phyloP scores from a whole-genome alignment of 2,329 filamentous ascomycete species.

The Exutisphaerella laricina region DNA sequence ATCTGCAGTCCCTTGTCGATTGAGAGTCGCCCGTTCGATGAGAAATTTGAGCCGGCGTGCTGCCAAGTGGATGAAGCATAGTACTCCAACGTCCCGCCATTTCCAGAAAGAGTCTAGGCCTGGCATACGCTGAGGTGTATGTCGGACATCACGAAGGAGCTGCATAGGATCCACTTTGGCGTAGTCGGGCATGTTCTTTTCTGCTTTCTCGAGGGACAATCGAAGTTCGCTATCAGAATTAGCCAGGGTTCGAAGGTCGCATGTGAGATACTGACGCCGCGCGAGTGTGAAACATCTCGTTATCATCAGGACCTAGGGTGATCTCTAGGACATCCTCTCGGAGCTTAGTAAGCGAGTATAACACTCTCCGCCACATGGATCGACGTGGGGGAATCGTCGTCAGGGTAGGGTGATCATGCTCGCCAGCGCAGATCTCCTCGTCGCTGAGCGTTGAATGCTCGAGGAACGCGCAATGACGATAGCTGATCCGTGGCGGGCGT shows the following conservation, averaged over 20 bases:
- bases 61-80: neutral
- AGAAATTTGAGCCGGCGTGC: neutral
- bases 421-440: neutral
- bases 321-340: neutral
- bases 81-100: neutral
- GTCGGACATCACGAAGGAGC: neutral
- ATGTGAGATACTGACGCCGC: neutral
- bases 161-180: neutral
- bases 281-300: neutral
- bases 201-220: neutral
- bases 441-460: neutral
- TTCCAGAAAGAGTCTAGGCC: neutral
- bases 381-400: neutral
- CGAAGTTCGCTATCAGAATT: neutral
- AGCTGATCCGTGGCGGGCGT: neutral
- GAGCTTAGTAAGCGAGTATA: neutral
- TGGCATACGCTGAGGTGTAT: neutral
- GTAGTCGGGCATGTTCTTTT: neutral
- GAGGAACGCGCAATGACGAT: neutral
- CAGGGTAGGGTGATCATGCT: neutral
- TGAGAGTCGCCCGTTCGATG: neutral
- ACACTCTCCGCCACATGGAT: neutral
- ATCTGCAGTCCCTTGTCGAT: neutral
- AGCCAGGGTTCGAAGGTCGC: no score
- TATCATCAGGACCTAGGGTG: neutral